Percentiles rank a stretch among this genome's conserved stretches.
phyloP scores from a whole-genome alignment of 2,329 filamentous ascomycete species.

The Westerdykella sp. region DNA sequence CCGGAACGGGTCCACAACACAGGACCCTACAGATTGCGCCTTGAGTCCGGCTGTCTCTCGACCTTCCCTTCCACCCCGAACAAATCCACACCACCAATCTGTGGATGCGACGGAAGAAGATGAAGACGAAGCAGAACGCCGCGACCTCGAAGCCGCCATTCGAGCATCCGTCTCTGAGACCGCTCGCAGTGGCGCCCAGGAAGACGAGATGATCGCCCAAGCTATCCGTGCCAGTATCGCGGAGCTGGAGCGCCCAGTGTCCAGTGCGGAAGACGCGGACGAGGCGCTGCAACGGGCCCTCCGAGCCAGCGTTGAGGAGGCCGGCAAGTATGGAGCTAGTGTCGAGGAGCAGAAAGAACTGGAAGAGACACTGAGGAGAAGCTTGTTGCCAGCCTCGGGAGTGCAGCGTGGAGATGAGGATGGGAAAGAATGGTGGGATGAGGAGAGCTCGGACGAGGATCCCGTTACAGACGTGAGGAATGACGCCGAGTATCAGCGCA shows the following conservation, averaged over 20 bases:
- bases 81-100: not conserved
- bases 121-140: constrained; percentile 42
- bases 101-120: constrained; percentile 8
- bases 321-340: constrained; percentile 26
- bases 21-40: constrained; percentile 14
- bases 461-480: constrained; percentile 26
- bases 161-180: constrained; percentile 57
- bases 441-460: not conserved
- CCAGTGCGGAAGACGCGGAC: constrained; percentile 39
- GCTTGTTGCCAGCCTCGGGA: constrained; percentile 25
- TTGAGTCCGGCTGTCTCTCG: constrained; percentile 18
- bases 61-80: not conserved
- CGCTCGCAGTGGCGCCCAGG: constrained; percentile 60
- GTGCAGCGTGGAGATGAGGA: constrained; percentile 3
- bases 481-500: constrained; percentile 32
- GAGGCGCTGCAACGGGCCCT: constrained; percentile 47
- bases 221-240: constrained; percentile 67
- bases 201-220: constrained; percentile 65
- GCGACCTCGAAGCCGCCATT: constrained; percentile 67
- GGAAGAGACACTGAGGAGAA: constrained; percentile 42
- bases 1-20: not conserved
- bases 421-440: constrained; percentile 17
- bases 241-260: constrained; percentile 45
- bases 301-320: constrained; percentile 45
- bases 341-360: constrained; percentile 37